Base-by-base conservation (phyloP, 2,329 filamentous ascomycete species). In the Fusarium drepaniforme region DNA sequence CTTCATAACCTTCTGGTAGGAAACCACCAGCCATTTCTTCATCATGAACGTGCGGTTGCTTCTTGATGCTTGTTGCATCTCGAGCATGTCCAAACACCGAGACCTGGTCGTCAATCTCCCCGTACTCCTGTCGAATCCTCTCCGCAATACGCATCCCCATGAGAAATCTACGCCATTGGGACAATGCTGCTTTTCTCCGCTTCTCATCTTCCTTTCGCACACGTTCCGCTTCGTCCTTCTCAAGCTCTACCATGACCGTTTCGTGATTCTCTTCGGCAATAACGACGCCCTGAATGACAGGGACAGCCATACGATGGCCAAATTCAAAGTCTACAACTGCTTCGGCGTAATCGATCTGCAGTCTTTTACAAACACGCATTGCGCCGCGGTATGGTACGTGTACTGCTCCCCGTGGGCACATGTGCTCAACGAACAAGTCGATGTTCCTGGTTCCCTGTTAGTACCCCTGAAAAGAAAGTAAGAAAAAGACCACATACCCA, bases 251-350 rank as follows among this genome's bases (percentile, higher is more conserved):
- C 81, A 94, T 91, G 1, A 98, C 89, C 38, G 89, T 81, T 18
- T 92, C 90, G 70, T 94, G 90, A 75, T 98, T 89, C 82, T 97
- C 96, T 72, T 91, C 90, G 0, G 96, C 94, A 2, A 98, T 90
- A 0, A 99, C 95, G 0, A 98, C 95, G 1, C 96, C 97, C 64
- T 94, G 93, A 33, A 98, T 93, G 1, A 98, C 91, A 0, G 97
- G 97, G 1, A 98, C 95, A 7, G 97, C 97, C 88, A 97, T 96
- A 70, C 97, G 93, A 77, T 97, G 93, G 0, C 96, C 96, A 81
- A 98, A 99, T 80, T 99, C 97, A 81, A 99, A 99, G 2, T 95
- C 97, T 0, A 96, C 96, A 3, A 98, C 97, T 1, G 97, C 97
- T 83, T 98, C 97, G 0, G 97, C 97, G 77, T 92, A 97, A 80